phyloP scores from a whole-genome alignment of 257 asterid genomes.

The Solanum pennellii region DNA sequence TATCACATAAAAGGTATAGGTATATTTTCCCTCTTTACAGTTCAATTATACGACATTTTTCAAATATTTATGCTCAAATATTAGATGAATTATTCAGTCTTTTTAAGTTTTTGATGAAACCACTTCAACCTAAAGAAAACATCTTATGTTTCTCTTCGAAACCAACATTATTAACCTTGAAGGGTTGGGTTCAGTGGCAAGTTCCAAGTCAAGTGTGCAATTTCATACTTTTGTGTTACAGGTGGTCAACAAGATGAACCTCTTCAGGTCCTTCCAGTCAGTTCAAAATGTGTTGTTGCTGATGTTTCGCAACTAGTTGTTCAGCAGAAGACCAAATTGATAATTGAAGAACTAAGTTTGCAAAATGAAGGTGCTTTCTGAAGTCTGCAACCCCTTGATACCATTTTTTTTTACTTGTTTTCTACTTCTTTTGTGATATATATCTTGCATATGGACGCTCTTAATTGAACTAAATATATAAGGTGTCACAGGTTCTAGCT shows the following conservation, averaged over 20 bases:
- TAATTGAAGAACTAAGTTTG: conserved; percentile 10
- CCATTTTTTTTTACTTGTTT: not conserved
- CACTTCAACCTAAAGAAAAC: not conserved
- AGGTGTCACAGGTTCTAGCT: not conserved
- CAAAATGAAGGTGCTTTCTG: conserved; percentile 33
- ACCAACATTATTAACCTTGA: not conserved
- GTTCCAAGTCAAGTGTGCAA: not conserved
- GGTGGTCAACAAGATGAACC: conserved; percentile 16
- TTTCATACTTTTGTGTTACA: not conserved
- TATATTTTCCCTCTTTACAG: not conserved
- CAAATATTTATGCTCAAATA: not conserved
- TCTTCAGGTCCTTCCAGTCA: conserved; percentile 1
- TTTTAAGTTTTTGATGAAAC: not conserved
- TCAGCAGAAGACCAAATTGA: conserved; percentile 4
- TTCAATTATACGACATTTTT: not conserved
- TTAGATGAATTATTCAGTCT: not conserved
- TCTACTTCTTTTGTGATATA: not conserved
- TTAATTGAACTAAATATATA: not conserved
- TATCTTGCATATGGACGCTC: not conserved
- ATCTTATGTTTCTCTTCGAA: not conserved
- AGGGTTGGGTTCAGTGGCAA: not conserved
- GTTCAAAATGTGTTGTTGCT: conserved; percentile 5
- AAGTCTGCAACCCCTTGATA: not conserved
- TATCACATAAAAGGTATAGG: not conserved
- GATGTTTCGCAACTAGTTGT: conserved; percentile 5